Percentiles rank a stretch among this genome's conserved stretches.
Evolutionary conservation across 371 early-diverging fungal genomes (phyloP).

Genomic region (Nematocida ironsii): DNA sequence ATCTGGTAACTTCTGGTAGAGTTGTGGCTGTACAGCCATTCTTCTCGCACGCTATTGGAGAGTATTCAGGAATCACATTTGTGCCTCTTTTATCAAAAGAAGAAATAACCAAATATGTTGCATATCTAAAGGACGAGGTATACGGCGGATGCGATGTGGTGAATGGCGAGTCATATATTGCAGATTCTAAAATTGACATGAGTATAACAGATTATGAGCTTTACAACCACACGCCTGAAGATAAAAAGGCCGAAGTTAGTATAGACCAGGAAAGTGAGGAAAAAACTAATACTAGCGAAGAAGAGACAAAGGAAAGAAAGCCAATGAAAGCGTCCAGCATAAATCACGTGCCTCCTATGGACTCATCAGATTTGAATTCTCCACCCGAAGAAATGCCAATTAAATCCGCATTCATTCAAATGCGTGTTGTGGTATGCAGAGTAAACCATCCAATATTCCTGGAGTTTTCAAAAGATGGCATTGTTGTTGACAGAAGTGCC

Average conservation of each 20-base stretch:
- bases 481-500: constrained; percentile 52
- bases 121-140: constrained; percentile 33
- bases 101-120: constrained; percentile 39
- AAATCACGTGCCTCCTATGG: neutral
- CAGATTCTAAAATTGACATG: constrained; percentile 10
- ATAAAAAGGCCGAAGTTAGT: neutral
- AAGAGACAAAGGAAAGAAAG: neutral
- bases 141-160: constrained; percentile 52
- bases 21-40: constrained; percentile 24
- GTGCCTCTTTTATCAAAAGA: constrained; percentile 31
- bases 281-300: neutral
- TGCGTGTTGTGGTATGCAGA: constrained; percentile 52
- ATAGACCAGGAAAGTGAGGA: neutral
- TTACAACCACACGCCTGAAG: neutral
- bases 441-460: constrained; percentile 55
- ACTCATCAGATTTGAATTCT: neutral
- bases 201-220: constrained; percentile 11
- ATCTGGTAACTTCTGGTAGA: constrained; percentile 42
- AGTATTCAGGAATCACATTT: neutral
- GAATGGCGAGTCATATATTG: constrained; percentile 36
- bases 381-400: neutral
- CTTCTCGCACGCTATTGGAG: constrained; percentile 43
- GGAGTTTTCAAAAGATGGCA: constrained; percentile 47
- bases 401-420: constrained; percentile 28
- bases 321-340: neutral